Evolutionary conservation across 345 rosid species (phyloP).

Genomic region (Lumnitzera racemosa): DNA sequence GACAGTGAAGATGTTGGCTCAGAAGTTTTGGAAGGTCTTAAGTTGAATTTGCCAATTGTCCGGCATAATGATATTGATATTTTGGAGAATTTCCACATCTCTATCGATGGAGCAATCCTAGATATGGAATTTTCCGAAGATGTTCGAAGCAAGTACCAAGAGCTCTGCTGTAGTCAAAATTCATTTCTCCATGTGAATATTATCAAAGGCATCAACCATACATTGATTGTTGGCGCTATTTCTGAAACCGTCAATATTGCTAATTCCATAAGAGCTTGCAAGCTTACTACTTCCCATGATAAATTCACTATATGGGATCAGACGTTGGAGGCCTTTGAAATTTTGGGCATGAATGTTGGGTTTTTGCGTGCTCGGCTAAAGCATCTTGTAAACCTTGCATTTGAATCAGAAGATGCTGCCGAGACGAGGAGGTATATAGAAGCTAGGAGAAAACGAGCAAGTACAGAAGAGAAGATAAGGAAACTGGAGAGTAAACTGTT

Average conservation of each 20-base stretch:
- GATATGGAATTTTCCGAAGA: slow-evolving; percentile 49
- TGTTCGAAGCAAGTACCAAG: slow-evolving; percentile 39
- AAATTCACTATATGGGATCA: slow-evolving; percentile 48
- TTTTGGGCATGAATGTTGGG: slow-evolving; percentile 60
- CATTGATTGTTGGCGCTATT: slow-evolving; percentile 42
- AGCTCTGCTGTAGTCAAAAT: slow-evolving; percentile 52
- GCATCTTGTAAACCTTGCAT: slow-evolving; percentile 36
- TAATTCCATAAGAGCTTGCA: slow-evolving; percentile 45
- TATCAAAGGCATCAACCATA: slow-evolving; percentile 39
- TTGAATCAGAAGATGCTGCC: slow-evolving; percentile 39
- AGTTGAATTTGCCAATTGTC: slow-evolving; percentile 28
- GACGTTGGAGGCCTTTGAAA: slow-evolving; percentile 52
- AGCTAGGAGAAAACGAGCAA: slow-evolving; percentile 33
- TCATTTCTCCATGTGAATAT: slow-evolving; percentile 52
- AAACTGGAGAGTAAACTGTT: slow-evolving; percentile 39
- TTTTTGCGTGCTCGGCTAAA: slow-evolving; percentile 42
- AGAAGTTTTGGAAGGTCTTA: slow-evolving; percentile 56
- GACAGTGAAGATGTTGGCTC: slow-evolving; percentile 65
- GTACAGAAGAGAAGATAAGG: slow-evolving; percentile 31
- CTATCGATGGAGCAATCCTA: slow-evolving; percentile 35
- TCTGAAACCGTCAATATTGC: slow-evolving; percentile 56
- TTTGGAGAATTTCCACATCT: slow-evolving; percentile 37
- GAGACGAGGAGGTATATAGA: slow-evolving; percentile 45
- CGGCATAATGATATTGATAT: slow-evolving; percentile 32
- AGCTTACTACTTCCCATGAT: slow-evolving; percentile 35